Evolutionary conservation across 2,329 filamentous ascomycete genomes (phyloP).

Genomic region (Aspergillus cejpii): DNA sequence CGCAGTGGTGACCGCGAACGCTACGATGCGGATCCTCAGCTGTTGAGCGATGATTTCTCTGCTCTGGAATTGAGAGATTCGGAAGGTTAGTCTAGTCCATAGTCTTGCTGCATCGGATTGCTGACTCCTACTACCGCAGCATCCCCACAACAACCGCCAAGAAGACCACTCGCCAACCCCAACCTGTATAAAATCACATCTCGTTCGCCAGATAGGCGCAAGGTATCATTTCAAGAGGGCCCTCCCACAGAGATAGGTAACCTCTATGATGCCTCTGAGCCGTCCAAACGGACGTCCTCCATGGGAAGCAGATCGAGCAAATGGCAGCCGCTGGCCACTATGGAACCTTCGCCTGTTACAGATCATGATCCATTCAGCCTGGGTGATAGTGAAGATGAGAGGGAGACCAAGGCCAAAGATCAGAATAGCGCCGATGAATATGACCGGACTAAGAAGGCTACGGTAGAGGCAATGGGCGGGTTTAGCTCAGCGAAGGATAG

Average conservation of each 20-base stretch:
- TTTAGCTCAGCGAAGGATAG: slow-evolving; percentile 26
- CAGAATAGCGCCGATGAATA: slow-evolving; percentile 45
- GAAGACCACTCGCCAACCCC: slow-evolving; percentile 62
- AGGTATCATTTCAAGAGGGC: slow-evolving; percentile 55
- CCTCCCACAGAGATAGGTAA: slow-evolving; percentile 73
- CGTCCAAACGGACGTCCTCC: slow-evolving; percentile 48
- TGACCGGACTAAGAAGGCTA: slow-evolving; percentile 60
- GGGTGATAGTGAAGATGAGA: slow-evolving; percentile 91
- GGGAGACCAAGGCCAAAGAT: slow-evolving; percentile 64
- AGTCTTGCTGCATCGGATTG: background rate
- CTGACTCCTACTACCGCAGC: slow-evolving; percentile 32
- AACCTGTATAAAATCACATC: slow-evolving; percentile 70
- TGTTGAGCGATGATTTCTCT: slow-evolving; percentile 83
- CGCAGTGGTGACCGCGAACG: slow-evolving; percentile 82
- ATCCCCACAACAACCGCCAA: slow-evolving; percentile 51
- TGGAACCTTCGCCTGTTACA: slow-evolving; percentile 75
- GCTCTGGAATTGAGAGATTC: slow-evolving; percentile 57
- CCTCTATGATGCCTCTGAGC: slow-evolving; percentile 58
- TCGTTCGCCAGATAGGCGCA: slow-evolving; percentile 47
- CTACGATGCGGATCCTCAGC: slow-evolving; percentile 89
- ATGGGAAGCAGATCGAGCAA: slow-evolving; percentile 70
- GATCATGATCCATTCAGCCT: slow-evolving; percentile 96
- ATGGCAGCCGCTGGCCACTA: slow-evolving; percentile 86
- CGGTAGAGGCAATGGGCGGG: slow-evolving; percentile 44
- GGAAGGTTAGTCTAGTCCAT: slow-evolving; percentile 42